Percentiles rank a stretch among this genome's conserved stretches.
These are phyloP conservation scores for Boletus tylopilopsis DNA, from an alignment of 768 basidiomycete genomes.

Conservation along the genomic window DNA sequence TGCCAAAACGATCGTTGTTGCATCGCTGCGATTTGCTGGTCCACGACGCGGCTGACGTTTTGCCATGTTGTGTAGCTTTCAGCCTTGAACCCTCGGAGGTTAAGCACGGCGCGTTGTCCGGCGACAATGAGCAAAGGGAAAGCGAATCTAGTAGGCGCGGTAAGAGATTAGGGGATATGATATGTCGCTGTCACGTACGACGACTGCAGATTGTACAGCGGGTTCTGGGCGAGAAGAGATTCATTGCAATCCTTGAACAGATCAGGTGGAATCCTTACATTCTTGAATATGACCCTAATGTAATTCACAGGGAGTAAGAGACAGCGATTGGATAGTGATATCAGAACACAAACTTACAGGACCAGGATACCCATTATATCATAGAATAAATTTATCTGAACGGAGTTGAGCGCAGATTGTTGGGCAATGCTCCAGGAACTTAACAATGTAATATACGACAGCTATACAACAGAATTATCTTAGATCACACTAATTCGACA, in stretches of 20 bases:
- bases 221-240: not conserved
- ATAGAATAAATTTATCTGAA: conserved; percentile 1
- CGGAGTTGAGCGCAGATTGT: not conserved
- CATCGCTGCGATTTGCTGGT: not conserved
- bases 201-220: not conserved
- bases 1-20: not conserved
- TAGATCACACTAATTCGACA: not conserved
- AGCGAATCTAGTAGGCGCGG: not conserved
- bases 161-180: not conserved
- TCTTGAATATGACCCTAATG: not conserved
- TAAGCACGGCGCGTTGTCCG: conserved; percentile 19
- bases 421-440: not conserved
- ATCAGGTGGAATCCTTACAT: not conserved
- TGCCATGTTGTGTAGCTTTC: not conserved
- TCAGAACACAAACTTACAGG: conserved; percentile 4
- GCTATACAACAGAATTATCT: not conserved
- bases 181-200: not conserved
- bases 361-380: not conserved
- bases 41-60: not conserved
- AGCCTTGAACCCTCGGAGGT: conserved; percentile 4
- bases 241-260: not conserved
- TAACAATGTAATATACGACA: conserved; percentile 1
- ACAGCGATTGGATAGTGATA: not conserved
- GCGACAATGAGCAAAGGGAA: conserved; percentile 12
- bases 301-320: not conserved